Evolutionary conservation across 1,139 yeast genomes (phyloP).

Genomic region (Suhomyces coccinellae): DNA sequence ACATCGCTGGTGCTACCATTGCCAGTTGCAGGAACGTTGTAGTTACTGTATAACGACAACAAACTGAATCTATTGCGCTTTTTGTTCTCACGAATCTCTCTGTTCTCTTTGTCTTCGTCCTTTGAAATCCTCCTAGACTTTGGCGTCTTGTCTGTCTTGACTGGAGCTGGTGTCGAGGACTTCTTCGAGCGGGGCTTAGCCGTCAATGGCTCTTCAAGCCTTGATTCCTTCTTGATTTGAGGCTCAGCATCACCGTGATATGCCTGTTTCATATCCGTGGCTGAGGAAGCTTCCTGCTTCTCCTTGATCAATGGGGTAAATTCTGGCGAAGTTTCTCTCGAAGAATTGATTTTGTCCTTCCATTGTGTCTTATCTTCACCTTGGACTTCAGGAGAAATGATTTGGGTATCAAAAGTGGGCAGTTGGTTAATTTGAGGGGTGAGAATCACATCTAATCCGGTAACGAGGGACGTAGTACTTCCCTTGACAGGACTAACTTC

Average conservation of each 20-base stretch:
- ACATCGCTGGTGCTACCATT: conserved; percentile 5
- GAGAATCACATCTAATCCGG: conserved; percentile 14
- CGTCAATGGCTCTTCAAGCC: conserved; percentile 8
- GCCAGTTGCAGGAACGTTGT: conserved; percentile 25
- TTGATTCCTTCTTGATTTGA: neutral
- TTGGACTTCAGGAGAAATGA: conserved; percentile 17
- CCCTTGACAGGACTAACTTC: conserved; percentile 29
- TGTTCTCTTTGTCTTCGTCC: conserved; percentile 28
- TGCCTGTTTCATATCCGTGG: neutral
- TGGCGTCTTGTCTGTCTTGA: conserved; percentile 1
- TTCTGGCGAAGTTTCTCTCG: conserved; percentile 7
- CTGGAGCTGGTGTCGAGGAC: conserved; percentile 2
- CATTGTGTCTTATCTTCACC: conserved; percentile 8
- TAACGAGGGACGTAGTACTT: conserved; percentile 9
- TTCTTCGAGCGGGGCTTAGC: conserved; percentile 7
- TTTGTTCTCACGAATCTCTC: conserved; percentile 30
- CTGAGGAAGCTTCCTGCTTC: neutral
- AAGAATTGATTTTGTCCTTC: conserved; percentile 8
- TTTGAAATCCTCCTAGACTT: conserved; percentile 11
- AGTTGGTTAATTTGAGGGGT: conserved; percentile 35
- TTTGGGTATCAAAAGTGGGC: conserved; percentile 29
- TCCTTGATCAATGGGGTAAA: conserved; percentile 3
- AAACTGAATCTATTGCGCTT: conserved; percentile 54
- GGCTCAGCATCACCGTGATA: neutral
- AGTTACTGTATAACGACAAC: conserved; percentile 50